phyloP scores from a whole-genome alignment of 2,329 filamentous ascomycete species.

The Emergomyces africanus region DNA sequence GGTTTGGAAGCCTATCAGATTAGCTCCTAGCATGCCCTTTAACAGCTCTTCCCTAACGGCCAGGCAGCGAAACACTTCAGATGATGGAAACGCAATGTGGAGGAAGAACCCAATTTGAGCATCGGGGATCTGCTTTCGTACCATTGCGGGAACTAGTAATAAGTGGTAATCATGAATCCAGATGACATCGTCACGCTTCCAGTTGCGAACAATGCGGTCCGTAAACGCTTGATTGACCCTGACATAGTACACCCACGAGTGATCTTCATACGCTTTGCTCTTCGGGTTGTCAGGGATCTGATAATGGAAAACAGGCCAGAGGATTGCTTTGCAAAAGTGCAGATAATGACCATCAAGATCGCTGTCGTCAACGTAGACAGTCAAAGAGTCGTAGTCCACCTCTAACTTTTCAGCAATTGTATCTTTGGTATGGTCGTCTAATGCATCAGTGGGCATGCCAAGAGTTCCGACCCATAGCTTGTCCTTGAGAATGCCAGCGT shows the following conservation, averaged over 20 bases:
- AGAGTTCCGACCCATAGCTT: slow-evolving; percentile 86
- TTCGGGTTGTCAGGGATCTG: slow-evolving; percentile 96
- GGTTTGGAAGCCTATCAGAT: slow-evolving; percentile 87
- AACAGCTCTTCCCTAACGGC: slow-evolving; percentile 76
- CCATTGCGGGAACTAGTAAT: slow-evolving; percentile 74
- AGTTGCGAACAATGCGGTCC: slow-evolving; percentile 77
- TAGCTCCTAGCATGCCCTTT: slow-evolving; percentile 85
- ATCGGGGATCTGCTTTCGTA: slow-evolving; percentile 73
- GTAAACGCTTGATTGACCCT: slow-evolving; percentile 89
- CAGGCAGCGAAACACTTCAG: slow-evolving; percentile 87
- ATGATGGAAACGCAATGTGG: slow-evolving; percentile 90
- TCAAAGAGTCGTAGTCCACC: slow-evolving; percentile 68
- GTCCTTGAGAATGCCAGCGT: slow-evolving; percentile 56
- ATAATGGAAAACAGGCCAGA: slow-evolving; percentile 97
- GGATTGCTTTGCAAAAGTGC: slow-evolving; percentile 93
- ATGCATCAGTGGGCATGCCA: slow-evolving; percentile 83
- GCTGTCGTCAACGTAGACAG: slow-evolving; percentile 77
- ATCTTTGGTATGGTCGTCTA: slow-evolving; percentile 61
- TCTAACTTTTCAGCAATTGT: slow-evolving; percentile 74
- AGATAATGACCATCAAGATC: slow-evolving; percentile 92
- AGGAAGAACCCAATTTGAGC: slow-evolving; percentile 95
- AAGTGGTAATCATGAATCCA: slow-evolving; percentile 97
- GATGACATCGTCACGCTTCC: slow-evolving; percentile 84
- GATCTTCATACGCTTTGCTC: slow-evolving; percentile 95
- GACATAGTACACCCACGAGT: slow-evolving; percentile 92